These are phyloP conservation scores for Globisporangium sylvaticum DNA, from an alignment of 352 stramenopile species.

Conservation along the genomic window DNA sequence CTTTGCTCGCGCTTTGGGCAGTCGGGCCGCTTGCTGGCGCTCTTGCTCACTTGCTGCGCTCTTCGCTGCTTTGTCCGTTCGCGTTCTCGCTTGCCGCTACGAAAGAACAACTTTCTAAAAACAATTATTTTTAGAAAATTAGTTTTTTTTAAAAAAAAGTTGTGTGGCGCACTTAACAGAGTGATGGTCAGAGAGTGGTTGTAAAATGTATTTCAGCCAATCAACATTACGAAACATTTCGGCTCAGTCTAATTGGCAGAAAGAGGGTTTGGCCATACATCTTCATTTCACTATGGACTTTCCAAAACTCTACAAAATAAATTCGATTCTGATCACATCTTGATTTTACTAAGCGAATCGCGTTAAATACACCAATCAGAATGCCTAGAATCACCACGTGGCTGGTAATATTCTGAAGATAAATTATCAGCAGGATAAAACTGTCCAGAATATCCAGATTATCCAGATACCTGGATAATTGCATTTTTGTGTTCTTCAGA, in stretches of 20 bases:
- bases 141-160: no score
- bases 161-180: background rate
- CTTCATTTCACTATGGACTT: background rate
- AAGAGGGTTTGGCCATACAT: background rate
- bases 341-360: background rate
- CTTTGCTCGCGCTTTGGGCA: background rate
- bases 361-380: background rate
- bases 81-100: constrained; percentile 10
- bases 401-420: background rate
- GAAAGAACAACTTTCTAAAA: no score
- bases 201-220: no score
- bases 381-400: background rate
- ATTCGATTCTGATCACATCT: no score
- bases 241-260: background rate
- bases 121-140: no score
- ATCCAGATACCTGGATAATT: no score
- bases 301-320: no score
- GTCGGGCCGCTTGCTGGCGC: background rate
- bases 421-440: background rate
- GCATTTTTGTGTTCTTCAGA: no score
- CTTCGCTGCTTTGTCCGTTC: constrained; percentile 15
- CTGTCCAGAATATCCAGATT: no score
- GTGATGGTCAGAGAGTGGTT: no score
- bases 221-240: background rate
- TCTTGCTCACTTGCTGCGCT: constrained; percentile 4